phyloP scores from a whole-genome alignment of 345 rosid species.

The Angophora floribunda region DNA sequence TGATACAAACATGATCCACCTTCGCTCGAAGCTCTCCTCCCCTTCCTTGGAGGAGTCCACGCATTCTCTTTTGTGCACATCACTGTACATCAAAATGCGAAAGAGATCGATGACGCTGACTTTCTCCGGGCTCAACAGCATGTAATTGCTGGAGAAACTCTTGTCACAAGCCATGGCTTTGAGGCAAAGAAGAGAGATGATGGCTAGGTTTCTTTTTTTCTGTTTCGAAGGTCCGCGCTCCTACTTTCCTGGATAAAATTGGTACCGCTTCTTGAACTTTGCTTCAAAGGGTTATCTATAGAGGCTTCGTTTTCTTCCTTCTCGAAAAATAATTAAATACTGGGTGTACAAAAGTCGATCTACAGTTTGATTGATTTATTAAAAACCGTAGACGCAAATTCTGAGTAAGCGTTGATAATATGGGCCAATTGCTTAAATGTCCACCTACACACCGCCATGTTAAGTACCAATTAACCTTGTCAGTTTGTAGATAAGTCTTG shows the following conservation, averaged over 20 bases:
- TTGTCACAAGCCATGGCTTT: constrained; percentile 14
- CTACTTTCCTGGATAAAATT: background rate
- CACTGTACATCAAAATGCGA: constrained; percentile 23
- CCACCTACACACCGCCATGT: background rate
- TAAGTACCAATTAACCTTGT: background rate
- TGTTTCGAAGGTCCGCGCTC: background rate
- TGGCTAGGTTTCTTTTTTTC: background rate
- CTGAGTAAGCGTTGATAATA: background rate
- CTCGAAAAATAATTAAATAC: background rate
- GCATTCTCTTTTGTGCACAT: constrained; percentile 24
- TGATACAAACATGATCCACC: constrained; percentile 58
- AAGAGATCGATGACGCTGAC: constrained; percentile 32
- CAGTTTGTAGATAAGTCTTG: background rate
- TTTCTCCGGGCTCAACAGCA: constrained; percentile 51
- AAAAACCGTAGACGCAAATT: background rate
- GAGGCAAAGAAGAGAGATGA: background rate
- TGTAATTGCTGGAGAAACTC: constrained; percentile 24
- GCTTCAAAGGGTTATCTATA: background rate
- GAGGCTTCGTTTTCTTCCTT: background rate
- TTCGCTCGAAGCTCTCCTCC: constrained; percentile 26
- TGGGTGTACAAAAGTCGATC: background rate
- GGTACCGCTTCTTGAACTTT: background rate
- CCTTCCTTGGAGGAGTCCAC: constrained; percentile 23
- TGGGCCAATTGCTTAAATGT: background rate
- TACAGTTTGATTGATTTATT: background rate